Percentiles rank a stretch among this genome's conserved stretches.
Conservation (phyloP, 148 eudicot species). For the Heliamphora exappendiculata region DNA sequence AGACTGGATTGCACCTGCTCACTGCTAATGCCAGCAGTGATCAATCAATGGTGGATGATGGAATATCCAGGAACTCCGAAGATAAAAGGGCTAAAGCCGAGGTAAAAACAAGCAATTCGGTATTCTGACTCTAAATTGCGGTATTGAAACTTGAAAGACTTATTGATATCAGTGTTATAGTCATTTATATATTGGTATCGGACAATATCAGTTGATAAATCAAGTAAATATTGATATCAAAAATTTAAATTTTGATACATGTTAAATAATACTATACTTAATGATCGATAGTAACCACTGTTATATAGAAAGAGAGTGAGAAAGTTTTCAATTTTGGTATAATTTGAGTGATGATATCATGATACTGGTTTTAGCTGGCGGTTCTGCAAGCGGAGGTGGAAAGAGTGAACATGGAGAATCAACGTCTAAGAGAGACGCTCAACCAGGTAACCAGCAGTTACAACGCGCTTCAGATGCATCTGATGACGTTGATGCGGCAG, state of each 20-base stretch:
- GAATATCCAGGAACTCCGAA: conserved; percentile 26
- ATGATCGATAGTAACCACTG: too few species aligned
- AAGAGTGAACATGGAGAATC: conserved; percentile 37
- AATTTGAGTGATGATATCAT: too few species aligned
- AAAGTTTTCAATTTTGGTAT: too few species aligned
- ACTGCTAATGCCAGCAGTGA: conserved; percentile 43
- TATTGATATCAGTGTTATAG: too few species aligned
- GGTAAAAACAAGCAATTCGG: conserved; percentile 18
- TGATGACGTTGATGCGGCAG: conserved; percentile 35
- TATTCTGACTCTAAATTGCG: too few species aligned
- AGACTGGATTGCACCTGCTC: conserved; percentile 51
- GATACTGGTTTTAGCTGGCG: conserved; percentile 15
- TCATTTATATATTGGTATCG: too few species aligned
- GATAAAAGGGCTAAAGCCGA: conserved; percentile 35
- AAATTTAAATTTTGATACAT: background rate
- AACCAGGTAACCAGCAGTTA: conserved; percentile 29
- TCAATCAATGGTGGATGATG: conserved; percentile 48
- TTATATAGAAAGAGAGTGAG: too few species aligned
- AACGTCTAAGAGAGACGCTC: conserved; percentile 31
- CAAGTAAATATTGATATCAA: too few species aligned
- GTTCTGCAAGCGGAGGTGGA: conserved; percentile 36
- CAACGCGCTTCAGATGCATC: conserved; percentile 40
- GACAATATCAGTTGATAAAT: too few species aligned
- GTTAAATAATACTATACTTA: too few species aligned
- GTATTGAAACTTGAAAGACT: too few species aligned